Evolutionary conservation across 768 basidiomycete genomes (phyloP).

Genomic region (Calocera viscosa): DNA sequence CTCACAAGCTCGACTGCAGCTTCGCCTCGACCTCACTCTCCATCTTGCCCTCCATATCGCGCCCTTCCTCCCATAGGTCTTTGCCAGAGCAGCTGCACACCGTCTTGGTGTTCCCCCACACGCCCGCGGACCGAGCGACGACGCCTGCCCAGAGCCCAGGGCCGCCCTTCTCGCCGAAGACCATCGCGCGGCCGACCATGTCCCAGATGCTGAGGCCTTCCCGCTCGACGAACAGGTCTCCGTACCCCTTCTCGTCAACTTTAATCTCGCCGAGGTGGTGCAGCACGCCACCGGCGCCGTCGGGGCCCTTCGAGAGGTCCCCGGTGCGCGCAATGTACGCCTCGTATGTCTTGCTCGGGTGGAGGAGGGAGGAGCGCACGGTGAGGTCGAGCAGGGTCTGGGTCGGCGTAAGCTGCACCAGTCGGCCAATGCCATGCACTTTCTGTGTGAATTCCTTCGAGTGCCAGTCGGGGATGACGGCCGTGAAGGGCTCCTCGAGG

Average conservation of each 20-base stretch:
- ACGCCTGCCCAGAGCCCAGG: background rate
- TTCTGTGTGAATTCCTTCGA: background rate
- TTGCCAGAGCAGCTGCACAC: constrained; percentile 2
- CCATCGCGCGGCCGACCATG: background rate
- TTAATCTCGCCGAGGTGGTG: background rate
- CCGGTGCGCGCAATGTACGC: constrained; percentile 3
- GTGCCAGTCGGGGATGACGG: background rate
- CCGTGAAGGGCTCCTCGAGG: background rate
- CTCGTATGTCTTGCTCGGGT: background rate
- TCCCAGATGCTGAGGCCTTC: background rate
- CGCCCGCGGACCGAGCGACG: background rate
- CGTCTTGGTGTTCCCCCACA: constrained; percentile 2
- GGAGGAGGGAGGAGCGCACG: background rate
- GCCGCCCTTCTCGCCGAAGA: background rate
- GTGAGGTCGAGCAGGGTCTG: constrained; percentile 5
- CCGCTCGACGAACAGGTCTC: constrained; percentile 4
- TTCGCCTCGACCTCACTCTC: background rate
- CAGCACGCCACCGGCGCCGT: background rate
- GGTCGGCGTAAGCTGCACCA: background rate
- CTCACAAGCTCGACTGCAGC: background rate
- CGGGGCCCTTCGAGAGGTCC: background rate
- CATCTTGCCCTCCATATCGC: constrained; percentile 1
- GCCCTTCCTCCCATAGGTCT: constrained; percentile 1
- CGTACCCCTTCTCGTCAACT: background rate
- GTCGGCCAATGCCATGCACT: background rate